These are phyloP conservation scores for Hymenoscyphus fructigenus DNA, from an alignment of 2,329 filamentous ascomycete genomes.

Conservation along the genomic window DNA sequence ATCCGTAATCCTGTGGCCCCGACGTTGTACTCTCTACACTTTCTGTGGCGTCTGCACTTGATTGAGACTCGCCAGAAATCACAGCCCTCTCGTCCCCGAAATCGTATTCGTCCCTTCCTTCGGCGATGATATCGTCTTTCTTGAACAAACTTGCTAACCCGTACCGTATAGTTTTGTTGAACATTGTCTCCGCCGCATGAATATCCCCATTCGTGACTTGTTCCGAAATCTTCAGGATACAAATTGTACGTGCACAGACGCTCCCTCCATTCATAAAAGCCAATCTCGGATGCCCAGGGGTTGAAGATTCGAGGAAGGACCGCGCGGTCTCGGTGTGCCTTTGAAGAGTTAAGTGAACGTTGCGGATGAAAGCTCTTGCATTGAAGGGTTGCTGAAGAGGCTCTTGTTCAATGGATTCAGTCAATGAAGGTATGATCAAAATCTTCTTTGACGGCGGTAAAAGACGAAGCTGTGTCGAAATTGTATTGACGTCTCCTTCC, in stretches of 20 bases:
- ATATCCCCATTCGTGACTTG: constrained; percentile 51
- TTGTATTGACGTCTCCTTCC: constrained; percentile 54
- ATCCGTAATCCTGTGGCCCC: constrained; percentile 38
- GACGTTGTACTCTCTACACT: neutral
- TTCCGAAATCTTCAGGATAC: constrained; percentile 54
- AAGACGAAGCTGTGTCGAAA: constrained; percentile 59
- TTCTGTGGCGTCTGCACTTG: too few relatives aligned
- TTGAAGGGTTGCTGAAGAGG: constrained; percentile 40
- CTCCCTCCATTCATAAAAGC: constrained; percentile 63
- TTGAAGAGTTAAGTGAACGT: constrained; percentile 50
- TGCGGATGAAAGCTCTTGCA: constrained; percentile 44
- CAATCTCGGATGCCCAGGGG: constrained; percentile 49
- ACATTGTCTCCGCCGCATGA: constrained; percentile 50
- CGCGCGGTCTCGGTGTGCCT: constrained; percentile 49
- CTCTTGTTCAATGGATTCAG: constrained; percentile 25
- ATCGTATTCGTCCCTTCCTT: neutral
- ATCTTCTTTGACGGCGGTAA: constrained; percentile 59
- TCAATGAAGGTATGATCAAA: constrained; percentile 49
- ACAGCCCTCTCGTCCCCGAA: constrained; percentile 7
- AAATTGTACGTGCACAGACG: constrained; percentile 52
- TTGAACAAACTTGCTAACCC: constrained; percentile 45
- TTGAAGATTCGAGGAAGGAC: constrained; percentile 50
- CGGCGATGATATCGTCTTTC: constrained; percentile 16
- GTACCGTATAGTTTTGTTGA: constrained; percentile 50
- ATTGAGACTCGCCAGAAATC: constrained; percentile 3